Evolutionary conservation across 352 stramenopile species (phyloP), one percentile per base, ranked within the genome.

Genomic region (Pythium scleroteichum): DNA sequence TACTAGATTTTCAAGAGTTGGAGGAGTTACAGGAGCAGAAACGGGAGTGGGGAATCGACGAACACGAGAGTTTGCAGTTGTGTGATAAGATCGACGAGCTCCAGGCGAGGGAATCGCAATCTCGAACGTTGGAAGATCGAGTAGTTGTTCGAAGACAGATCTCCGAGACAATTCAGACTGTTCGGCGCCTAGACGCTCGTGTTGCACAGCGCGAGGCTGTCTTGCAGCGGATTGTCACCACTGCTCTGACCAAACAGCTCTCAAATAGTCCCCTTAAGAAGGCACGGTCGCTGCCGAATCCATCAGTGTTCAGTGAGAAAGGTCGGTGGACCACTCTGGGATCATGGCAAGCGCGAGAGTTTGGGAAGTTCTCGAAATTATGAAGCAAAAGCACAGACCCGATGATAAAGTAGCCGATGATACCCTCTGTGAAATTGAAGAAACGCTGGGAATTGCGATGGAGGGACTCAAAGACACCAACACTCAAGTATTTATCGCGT

Each of bases 401-500:
- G n/a, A n/a, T n/a, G n/a, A n/a, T n/a, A n/a, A n/a, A n/a, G n/a
- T n/a, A n/a, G n/a, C n/a, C n/a, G n/a, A n/a, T n/a, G n/a, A n/a
- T n/a, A n/a, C n/a, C n/a, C n/a, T n/a, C n/a, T n/a, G n/a, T n/a
- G n/a, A n/a, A n/a, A n/a, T n/a, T n/a, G n/a, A n/a, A n/a, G 70
- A 78, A 12, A 59, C 45, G 0, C 24, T 75, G 7, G 3, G 46
- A 0, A 57, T 71, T 9, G 52, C 40, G 4, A 61, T 51, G 10
- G 20, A 46, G 1, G 53, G 53, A 13, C 58, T 75, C 5, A 22
- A 44, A 2, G 68, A 75, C 24, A 0, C 13, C 19, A 49, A 78
- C 22, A 12, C 27, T 0, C 66, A 75, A 47, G 70, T 78, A 1
- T 75, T 75, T 42, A 53, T 75, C n/a, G 66, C 70, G 7, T 62